phyloP scores from a whole-genome alignment of 1,139 yeast genomes.

The Geotrichum macrosporum region DNA sequence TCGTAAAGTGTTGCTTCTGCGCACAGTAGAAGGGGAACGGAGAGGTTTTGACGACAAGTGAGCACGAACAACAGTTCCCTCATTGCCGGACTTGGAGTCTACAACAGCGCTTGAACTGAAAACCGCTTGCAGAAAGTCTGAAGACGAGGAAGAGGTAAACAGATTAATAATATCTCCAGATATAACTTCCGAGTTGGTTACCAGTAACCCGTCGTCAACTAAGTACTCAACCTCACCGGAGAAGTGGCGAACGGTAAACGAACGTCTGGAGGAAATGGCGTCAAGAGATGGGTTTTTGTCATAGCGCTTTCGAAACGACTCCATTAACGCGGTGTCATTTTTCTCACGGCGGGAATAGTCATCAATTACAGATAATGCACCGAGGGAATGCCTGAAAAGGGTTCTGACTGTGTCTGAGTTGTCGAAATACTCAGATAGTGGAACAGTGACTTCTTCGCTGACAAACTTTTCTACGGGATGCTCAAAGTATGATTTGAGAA shows the following conservation, averaged over 20 bases:
- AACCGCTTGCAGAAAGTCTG: conserved; percentile 38
- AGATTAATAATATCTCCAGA: conserved; percentile 42
- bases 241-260: conserved; percentile 40
- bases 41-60: conserved; percentile 41
- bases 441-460: conserved; percentile 40
- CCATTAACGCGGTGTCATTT: conserved; percentile 36
- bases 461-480: conserved; percentile 40
- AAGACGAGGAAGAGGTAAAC: conserved; percentile 40
- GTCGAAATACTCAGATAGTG: conserved; percentile 40
- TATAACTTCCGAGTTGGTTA: conserved; percentile 38
- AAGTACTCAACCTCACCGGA: conserved; percentile 43
- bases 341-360: conserved; percentile 40
- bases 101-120: conserved; percentile 41
- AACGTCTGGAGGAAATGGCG: conserved; percentile 31
- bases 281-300: conserved; percentile 35
- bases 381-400: conserved; percentile 38
- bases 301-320: conserved; percentile 37
- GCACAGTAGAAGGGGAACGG: conserved; percentile 39
- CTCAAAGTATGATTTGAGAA: conserved; percentile 39
- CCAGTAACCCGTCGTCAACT: conserved; percentile 35
- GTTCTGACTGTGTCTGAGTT: conserved; percentile 41
- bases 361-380: conserved; percentile 40
- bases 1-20: conserved; percentile 23
- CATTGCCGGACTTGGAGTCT: conserved; percentile 36
- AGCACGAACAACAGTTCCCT: conserved; percentile 39